These are phyloP conservation scores for Globisporangium paddicum DNA, from an alignment of 352 stramenopile genomes.

Conservation along the genomic window DNA sequence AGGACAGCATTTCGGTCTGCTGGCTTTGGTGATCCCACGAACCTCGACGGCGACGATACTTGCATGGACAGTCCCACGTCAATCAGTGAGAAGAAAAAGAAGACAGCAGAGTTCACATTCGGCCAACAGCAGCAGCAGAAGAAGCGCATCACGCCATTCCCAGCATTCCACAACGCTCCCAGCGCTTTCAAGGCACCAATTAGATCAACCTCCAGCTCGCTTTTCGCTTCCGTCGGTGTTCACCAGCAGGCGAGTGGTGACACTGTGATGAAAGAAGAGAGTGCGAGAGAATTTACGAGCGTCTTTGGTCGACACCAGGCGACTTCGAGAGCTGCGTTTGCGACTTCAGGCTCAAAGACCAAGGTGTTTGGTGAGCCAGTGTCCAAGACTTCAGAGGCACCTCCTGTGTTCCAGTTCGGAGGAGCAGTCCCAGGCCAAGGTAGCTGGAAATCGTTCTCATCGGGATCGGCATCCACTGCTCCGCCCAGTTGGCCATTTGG, in stretches of 20 bases:
- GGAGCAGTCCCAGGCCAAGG: not conserved
- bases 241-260: not conserved
- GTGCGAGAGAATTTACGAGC: constrained; percentile 6
- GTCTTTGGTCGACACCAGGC: constrained; percentile 1
- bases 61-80: constrained; percentile 2
- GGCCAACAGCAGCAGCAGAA: constrained; percentile 1
- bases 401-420: constrained; percentile 8
- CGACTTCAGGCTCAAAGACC: not conserved
- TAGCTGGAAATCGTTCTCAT: not conserved
- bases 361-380: not conserved
- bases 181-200: not conserved
- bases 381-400: not conserved
- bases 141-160: constrained; percentile 6
- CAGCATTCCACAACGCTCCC: not conserved
- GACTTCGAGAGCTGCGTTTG: not conserved
- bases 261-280: constrained; percentile 9
- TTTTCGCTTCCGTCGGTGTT: not conserved
- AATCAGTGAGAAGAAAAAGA: not conserved
- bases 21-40: not conserved
- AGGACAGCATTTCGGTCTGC: not conserved
- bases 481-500: not conserved
- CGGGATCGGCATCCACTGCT: not conserved
- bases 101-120: constrained; percentile 2
- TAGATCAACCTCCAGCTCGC: not conserved
- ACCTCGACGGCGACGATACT: constrained; percentile 4